phyloP scores from a whole-genome alignment of 148 eudicot genomes.

The Fagopyrum homotropicum region DNA sequence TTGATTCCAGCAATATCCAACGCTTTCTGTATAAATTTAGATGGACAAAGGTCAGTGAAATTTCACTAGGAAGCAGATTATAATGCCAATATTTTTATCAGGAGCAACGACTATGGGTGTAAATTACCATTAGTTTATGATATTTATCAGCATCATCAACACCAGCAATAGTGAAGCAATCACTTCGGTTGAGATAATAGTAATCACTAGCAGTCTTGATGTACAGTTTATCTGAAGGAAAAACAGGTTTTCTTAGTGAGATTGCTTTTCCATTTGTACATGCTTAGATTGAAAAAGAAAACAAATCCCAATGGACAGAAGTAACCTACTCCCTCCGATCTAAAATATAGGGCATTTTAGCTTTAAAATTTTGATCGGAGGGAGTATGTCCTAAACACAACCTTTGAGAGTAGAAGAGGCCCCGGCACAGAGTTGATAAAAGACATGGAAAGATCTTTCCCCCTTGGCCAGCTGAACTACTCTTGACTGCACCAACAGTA shows the following conservation, averaged over 20 bases:
- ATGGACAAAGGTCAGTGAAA: neutral
- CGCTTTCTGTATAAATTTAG: constrained; percentile 47
- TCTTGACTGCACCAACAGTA: constrained; percentile 69
- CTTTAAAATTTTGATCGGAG: too few relatives aligned
- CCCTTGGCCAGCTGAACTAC: constrained; percentile 76
- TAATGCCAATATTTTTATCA: neutral
- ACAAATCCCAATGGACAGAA: neutral
- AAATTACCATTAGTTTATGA: constrained; percentile 56
- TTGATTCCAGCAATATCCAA: constrained; percentile 46
- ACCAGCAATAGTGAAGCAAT: constrained; percentile 51
- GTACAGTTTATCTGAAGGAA: constrained; percentile 58
- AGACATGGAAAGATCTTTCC: constrained; percentile 90
- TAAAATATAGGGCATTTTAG: too few relatives aligned
- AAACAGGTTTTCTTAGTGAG: neutral
- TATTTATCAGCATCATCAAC: constrained; percentile 70
- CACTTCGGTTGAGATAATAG: constrained; percentile 73
- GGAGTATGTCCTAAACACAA: constrained; percentile 13
- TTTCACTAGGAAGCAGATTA: neutral
- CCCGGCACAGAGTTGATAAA: constrained; percentile 95
- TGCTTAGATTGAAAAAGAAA: neutral
- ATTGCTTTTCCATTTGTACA: neutral
- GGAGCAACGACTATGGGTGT: constrained; percentile 1
- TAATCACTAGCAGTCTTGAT: constrained; percentile 58
- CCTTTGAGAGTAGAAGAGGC: constrained; percentile 84
- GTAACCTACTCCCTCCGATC: neutral